Evolutionary conservation across 2,329 filamentous ascomycete species (phyloP), one percentile per base, ranked within the genome.

Genomic region (Alternaria sp.): DNA sequence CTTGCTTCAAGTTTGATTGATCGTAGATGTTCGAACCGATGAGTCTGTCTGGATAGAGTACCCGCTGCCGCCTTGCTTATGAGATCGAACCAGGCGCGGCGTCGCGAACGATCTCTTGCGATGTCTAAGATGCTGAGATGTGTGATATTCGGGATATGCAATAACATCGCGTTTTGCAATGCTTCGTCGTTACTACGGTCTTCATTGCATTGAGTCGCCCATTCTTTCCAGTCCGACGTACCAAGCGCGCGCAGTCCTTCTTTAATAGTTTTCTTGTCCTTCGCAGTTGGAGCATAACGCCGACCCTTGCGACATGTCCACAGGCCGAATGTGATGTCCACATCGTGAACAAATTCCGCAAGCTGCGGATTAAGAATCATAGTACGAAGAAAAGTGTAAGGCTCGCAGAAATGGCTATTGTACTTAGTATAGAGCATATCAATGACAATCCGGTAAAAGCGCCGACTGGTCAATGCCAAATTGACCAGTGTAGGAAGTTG

Each of bases 321-420:
- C 16, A 51, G 24, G 11, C 61, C 63, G 56, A 70, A 68, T 2
- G 44, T 28, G 30, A 74, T 62, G 7, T 59, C 44, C 8, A 66
- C 48, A 28, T 67, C 51, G 9, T 60, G 62, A 3, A 76, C 70
- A 8, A 54, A 61, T 8, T 57, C 46, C 8, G 69, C 65, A 12
- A 71, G 63, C 12, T 42, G 30, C 18, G 64, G 54, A 30, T 71
- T 69, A 4, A 54, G 57, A 32, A 69, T 64, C 8, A 74, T 32
- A 1, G 70, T 74, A 8, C 73, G 72, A 34, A 75, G 65, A 28
- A 76, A 76, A 2, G 61, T 60, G 53, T 71, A 75, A 4, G 73
- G 68, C n/a, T 66, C 63, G 62, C 65, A 66, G 32, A 68, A 66
- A 42, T 58, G 59, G 55, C 66, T 71, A 42, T 69, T 58, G 53